These are phyloP conservation scores for Sporothrix humicola DNA, from an alignment of 2,329 filamentous ascomycete species.

Conservation along the genomic window DNA sequence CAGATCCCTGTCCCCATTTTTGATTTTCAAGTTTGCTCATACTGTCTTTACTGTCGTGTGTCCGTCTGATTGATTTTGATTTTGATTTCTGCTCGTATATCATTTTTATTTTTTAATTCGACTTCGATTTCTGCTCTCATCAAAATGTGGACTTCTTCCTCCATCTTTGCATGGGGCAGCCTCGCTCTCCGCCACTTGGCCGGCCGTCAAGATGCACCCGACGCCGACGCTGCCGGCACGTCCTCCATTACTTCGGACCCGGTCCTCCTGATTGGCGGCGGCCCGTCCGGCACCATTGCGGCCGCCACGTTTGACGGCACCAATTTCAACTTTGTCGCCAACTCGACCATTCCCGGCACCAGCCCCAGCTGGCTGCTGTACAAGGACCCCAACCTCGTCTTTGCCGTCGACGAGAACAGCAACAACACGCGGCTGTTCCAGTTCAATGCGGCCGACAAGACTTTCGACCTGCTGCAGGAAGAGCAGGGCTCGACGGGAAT, in stretches of 20 bases:
- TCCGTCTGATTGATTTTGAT: neutral
- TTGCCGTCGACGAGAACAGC: constrained; percentile 56
- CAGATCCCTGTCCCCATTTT: neutral
- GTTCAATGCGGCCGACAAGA: constrained; percentile 46
- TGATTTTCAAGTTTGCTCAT: neutral
- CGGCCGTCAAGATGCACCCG: neutral
- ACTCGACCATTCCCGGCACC: constrained; percentile 43
- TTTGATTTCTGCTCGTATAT: neutral
- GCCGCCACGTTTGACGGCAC: constrained; percentile 51
- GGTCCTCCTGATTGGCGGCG: constrained; percentile 51
- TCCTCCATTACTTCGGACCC: constrained; percentile 13
- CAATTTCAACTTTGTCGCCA: constrained; percentile 49
- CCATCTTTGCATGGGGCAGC: constrained; percentile 8
- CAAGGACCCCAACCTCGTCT: constrained; percentile 50
- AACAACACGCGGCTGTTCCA: constrained; percentile 49
- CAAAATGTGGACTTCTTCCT: constrained; percentile 2
- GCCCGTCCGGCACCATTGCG: constrained; percentile 47
- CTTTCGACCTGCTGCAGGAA: constrained; percentile 43
- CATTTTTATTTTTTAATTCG: too few species aligned
- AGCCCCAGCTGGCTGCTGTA: constrained; percentile 55
- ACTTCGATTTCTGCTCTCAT: neutral
- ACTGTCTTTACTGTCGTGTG: neutral
- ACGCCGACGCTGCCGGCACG: neutral
- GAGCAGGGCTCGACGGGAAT: constrained; percentile 50
- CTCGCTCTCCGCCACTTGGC: neutral